Evolutionary conservation across 108 stramenopile species (phyloP).

Genomic region (Chaetoceros tenuissimus): DNA sequence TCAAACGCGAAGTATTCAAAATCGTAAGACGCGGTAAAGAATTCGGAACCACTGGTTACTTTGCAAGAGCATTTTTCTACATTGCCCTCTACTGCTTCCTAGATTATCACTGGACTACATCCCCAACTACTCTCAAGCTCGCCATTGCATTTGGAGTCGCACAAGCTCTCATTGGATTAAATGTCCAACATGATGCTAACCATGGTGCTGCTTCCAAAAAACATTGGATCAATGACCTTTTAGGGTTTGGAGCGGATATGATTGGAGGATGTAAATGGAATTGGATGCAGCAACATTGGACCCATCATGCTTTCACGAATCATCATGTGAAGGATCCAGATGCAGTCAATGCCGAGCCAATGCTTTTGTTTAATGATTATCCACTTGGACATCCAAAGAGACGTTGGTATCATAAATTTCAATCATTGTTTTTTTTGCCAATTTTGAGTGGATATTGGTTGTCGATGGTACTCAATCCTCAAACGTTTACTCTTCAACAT

Average conservation of each 20-base stretch:
- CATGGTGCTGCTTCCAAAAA: slow-evolving; percentile 84
- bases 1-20: slow-evolving; percentile 84
- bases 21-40: slow-evolving; percentile 78
- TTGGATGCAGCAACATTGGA: slow-evolving; percentile 91
- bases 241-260: slow-evolving; percentile 82
- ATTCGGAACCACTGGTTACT: slow-evolving; percentile 75
- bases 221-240: slow-evolving; percentile 71
- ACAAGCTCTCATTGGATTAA: slow-evolving; percentile 79
- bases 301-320: slow-evolving; percentile 72
- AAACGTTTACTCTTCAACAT: slow-evolving; percentile 68
- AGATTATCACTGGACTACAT: slow-evolving; percentile 56
- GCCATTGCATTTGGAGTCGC: slow-evolving; percentile 70
- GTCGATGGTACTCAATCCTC: slow-evolving; percentile 72
- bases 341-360: slow-evolving; percentile 76
- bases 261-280: slow-evolving; percentile 86
- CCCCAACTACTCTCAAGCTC: slow-evolving; percentile 36
- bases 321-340: slow-evolving; percentile 76
- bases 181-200: slow-evolving; percentile 95
- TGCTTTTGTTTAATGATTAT: slow-evolving; percentile 80
- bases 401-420: slow-evolving; percentile 61
- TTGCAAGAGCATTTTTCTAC: slow-evolving; percentile 58
- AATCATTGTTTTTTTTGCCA: slow-evolving; percentile 59
- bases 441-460: slow-evolving; percentile 70
- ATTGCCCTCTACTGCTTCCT: slow-evolving; percentile 52
- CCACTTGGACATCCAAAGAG: slow-evolving; percentile 56